Evolutionary conservation across 1,284 basidiomycete genomes (phyloP).

Genomic region (Cutaneotrichosporon spelunceum): DNA sequence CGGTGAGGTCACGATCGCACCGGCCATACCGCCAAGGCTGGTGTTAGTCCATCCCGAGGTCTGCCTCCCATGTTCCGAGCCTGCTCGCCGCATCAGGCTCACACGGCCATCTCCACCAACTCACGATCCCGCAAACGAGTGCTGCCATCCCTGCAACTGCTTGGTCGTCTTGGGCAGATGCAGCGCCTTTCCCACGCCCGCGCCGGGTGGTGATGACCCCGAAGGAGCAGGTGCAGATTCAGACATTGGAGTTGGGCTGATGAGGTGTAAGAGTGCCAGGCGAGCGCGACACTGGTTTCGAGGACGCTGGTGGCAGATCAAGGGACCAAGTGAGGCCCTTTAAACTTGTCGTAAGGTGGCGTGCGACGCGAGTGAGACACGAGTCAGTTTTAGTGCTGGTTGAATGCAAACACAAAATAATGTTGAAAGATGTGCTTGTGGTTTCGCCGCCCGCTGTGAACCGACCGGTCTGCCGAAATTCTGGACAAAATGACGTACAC

Average conservation of each 20-base stretch:
- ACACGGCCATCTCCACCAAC: slow-evolving; percentile 41
- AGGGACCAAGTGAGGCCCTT: background rate
- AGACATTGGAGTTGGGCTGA: background rate
- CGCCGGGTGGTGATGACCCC: slow-evolving; percentile 4
- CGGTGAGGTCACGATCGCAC: slow-evolving; percentile 91
- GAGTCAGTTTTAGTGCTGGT: background rate
- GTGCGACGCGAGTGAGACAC: background rate
- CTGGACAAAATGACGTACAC: slow-evolving; percentile 5
- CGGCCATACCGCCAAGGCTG: slow-evolving; percentile 95
- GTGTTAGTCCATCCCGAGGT: slow-evolving; percentile 8
- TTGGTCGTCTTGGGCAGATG: slow-evolving; percentile 26
- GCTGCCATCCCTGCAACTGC: slow-evolving; percentile 74
- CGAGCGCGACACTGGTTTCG: background rate
- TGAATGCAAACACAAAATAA: slow-evolving; percentile 1
- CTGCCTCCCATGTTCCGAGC: background rate
- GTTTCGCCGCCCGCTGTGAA: background rate
- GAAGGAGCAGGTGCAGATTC: background rate
- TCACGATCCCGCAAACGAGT: slow-evolving; percentile 81
- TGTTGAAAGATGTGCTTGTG: background rate
- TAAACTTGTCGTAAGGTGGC: background rate
- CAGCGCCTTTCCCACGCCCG: slow-evolving; percentile 6
- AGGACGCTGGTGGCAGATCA: background rate
- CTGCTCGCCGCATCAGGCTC: background rate
- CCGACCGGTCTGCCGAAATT: background rate
- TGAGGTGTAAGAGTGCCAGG: background rate